Percentiles rank a stretch among this genome's conserved stretches.
Conservation (phyloP, 164 flowering plant species). For the Protea cynaroides region DNA sequence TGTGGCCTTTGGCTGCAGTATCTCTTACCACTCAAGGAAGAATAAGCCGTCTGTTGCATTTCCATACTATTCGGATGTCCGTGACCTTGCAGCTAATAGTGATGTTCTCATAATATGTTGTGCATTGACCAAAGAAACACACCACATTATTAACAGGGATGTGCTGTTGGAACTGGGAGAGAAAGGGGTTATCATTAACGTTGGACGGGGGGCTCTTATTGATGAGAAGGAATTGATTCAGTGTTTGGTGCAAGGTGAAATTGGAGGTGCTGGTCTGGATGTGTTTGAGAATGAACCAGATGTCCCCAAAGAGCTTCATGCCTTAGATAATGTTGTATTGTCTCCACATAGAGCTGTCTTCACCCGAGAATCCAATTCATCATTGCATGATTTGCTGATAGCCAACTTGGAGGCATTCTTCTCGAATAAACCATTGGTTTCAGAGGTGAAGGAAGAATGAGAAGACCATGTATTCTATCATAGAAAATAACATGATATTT, state of each 20-base stretch:
- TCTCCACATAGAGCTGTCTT: conserved; percentile 8
- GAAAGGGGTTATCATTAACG: conserved; percentile 53
- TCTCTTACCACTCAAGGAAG: conserved; percentile 8
- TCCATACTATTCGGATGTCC: conserved; percentile 32
- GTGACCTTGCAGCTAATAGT: conserved; percentile 46
- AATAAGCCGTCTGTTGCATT: conserved; percentile 37
- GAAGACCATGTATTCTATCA: no score
- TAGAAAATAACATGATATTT: no score
- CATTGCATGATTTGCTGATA: no score
- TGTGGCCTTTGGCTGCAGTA: conserved; percentile 53
- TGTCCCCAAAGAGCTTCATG: conserved; percentile 54
- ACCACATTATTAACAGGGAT: conserved; percentile 49
- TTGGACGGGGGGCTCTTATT: conserved; percentile 65
- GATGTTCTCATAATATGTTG: conserved; percentile 58
- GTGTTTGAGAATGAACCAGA: conserved; percentile 75
- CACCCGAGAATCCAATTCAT: no score
- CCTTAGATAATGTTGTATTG: conserved; percentile 14
- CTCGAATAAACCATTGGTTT: no score
- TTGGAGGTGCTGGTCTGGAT: conserved; percentile 76
- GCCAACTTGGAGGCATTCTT: no score
- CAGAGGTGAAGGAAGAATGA: no score
- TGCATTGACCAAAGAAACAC: conserved; percentile 50
- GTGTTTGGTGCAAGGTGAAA: conserved; percentile 45
- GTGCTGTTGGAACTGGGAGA: conserved; percentile 55
- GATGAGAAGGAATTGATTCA: conserved; percentile 62